phyloP scores from a whole-genome alignment of 2,329 filamentous ascomycete species.

The Verticillium albo-atrum region DNA sequence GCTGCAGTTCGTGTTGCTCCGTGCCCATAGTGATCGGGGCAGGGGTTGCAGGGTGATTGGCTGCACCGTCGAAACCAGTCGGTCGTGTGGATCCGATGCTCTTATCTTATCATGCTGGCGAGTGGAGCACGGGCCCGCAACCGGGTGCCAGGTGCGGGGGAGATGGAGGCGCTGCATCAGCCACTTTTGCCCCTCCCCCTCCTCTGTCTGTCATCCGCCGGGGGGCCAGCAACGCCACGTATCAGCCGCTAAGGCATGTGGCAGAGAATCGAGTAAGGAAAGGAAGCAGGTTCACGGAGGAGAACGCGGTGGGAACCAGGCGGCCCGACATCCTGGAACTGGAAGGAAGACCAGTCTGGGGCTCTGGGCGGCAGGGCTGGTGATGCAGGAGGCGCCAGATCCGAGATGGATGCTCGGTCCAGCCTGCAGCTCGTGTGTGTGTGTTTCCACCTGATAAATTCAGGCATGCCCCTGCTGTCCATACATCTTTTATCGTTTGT shows the following conservation, averaged over 20 bases:
- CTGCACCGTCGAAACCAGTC: background rate
- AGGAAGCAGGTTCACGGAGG: background rate
- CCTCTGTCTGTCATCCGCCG: background rate
- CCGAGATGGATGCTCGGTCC: background rate
- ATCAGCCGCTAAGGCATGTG: background rate
- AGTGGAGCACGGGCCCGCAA: background rate
- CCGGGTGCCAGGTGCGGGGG: background rate
- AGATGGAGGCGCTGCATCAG: background rate
- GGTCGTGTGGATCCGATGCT: background rate
- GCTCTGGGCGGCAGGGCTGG: background rate
- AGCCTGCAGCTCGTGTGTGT: background rate
- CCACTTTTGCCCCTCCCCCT: slow-evolving; percentile 2
- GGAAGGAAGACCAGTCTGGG: slow-evolving; percentile 5
- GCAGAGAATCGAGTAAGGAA: background rate
- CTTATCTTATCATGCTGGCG: background rate
- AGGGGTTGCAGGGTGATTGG: background rate
- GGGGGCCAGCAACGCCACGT: background rate
- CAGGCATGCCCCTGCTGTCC: background rate
- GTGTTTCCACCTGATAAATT: background rate
- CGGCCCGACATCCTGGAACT: background rate
- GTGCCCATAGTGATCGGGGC: background rate
- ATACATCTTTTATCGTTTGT: background rate
- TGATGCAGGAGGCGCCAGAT: background rate
- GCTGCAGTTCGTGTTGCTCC: slow-evolving; percentile 1
- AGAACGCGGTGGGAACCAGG: too few species aligned